Conservation (phyloP, 2,329 filamentous ascomycete genomes). For the Fusarium sp. region DNA sequence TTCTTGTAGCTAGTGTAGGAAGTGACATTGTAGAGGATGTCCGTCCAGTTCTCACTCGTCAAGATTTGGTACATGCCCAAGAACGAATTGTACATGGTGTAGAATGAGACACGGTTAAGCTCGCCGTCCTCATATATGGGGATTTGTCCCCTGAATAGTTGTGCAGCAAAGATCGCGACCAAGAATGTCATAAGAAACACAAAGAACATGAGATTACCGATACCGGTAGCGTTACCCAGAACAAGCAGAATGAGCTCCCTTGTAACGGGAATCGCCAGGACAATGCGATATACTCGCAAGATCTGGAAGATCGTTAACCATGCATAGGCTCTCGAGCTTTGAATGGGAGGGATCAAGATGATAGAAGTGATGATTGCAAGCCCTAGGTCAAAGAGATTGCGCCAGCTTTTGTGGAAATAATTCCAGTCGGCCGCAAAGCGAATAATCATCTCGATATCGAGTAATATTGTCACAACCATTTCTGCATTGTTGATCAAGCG, state of each 20-base stretch:
- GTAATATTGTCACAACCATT: constrained; percentile 77
- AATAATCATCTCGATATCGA: constrained; percentile 84
- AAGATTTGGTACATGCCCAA: constrained; percentile 97
- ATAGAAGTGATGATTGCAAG: constrained; percentile 84
- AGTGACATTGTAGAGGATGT: constrained; percentile 84
- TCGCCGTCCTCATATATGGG: constrained; percentile 72
- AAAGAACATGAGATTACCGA: constrained; percentile 93
- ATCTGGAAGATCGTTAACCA: constrained; percentile 97
- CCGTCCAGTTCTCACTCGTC: constrained; percentile 96
- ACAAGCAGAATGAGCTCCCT: constrained; percentile 87
- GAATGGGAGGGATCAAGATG: constrained; percentile 87
- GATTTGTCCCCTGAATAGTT: constrained; percentile 91
- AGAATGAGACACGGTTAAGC: constrained; percentile 78
- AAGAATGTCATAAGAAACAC: constrained; percentile 96
- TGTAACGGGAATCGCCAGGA: constrained; percentile 88
- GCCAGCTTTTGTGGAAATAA: constrained; percentile 76
- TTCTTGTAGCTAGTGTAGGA: constrained; percentile 70
- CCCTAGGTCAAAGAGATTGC: constrained; percentile 82
- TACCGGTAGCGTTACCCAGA: constrained; percentile 89
- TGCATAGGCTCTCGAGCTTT: constrained; percentile 77
- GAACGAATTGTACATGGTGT: constrained; percentile 94
- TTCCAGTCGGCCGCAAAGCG: constrained; percentile 84
- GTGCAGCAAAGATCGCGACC: constrained; percentile 90
- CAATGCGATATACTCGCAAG: constrained; percentile 88
- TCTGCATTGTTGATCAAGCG: constrained; percentile 78